Percentiles rank a stretch among this genome's conserved stretches.
Evolutionary conservation across 2,329 filamentous ascomycete genomes (phyloP).

Genomic region (Epichloe amarillans): DNA sequence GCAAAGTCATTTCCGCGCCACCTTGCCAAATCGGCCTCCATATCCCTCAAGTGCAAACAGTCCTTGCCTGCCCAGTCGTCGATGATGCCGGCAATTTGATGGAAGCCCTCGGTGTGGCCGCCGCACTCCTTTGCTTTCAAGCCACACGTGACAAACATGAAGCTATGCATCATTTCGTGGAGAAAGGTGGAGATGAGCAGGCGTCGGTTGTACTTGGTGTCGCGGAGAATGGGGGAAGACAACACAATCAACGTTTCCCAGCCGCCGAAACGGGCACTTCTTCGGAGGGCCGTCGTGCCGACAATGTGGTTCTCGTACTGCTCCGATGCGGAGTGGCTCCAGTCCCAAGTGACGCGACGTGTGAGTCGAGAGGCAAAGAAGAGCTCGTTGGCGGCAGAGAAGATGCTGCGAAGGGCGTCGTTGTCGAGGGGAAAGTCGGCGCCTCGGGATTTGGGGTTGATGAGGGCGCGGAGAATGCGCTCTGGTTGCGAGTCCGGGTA

Average conservation of each 20-base stretch:
- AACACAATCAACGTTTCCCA: conserved; percentile 51
- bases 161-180: conserved; percentile 55
- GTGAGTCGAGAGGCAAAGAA: conserved; percentile 46
- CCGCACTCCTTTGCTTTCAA: conserved; percentile 40
- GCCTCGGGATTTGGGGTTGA: conserved; percentile 32
- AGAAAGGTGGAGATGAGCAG: conserved; percentile 52
- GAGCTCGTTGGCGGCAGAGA: conserved; percentile 46
- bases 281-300: conserved; percentile 47
- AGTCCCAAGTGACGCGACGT: conserved; percentile 48
- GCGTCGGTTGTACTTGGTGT: conserved; percentile 42
- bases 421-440: conserved; percentile 42
- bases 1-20: conserved; percentile 26
- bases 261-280: conserved; percentile 30
- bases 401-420: conserved; percentile 42
- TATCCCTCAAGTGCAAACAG: conserved; percentile 40
- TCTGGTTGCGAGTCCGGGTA: conserved; percentile 38
- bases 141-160: conserved; percentile 49
- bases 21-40: conserved; percentile 47
- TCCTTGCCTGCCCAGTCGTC: conserved; percentile 46
- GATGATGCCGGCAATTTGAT: conserved; percentile 43
- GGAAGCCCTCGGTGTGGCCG: conserved; percentile 48
- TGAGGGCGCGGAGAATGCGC: conserved; percentile 44
- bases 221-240: conserved; percentile 45
- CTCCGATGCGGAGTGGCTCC: conserved; percentile 36
- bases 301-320: conserved; percentile 44